phyloP scores from a whole-genome alignment of 345 rosid genomes.

The Camelina sativa region DNA sequence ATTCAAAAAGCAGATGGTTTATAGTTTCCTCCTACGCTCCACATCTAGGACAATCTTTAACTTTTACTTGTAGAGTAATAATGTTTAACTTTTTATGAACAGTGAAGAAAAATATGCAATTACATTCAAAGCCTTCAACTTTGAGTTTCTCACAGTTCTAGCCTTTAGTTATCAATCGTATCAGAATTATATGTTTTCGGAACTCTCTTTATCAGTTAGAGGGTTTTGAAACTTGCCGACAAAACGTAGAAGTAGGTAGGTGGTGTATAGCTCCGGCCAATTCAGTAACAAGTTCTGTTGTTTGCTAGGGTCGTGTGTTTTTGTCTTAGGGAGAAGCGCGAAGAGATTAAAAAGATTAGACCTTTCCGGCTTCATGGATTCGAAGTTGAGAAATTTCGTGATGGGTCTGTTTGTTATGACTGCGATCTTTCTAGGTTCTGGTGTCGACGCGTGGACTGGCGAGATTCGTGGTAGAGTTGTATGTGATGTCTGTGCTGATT shows the following conservation, averaged over 20 bases:
- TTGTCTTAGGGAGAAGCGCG: conserved; percentile 11
- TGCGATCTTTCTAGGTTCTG: conserved; percentile 37
- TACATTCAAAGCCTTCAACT: not conserved
- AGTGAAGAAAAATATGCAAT: not conserved
- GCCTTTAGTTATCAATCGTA: not conserved
- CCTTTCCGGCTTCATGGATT: conserved; percentile 49
- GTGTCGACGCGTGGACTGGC: conserved; percentile 83
- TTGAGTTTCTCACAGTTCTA: not conserved
- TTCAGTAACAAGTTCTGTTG: conserved; percentile 14
- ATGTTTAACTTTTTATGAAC: conserved; percentile 4
- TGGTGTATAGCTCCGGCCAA: conserved; percentile 5
- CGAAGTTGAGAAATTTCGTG: conserved; percentile 43
- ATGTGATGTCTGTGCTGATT: conserved; percentile 91
- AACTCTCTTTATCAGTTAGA: not conserved
- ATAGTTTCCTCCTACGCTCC: no score
- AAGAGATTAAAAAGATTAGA: conserved; percentile 2
- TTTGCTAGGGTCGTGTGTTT: not conserved
- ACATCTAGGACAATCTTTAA: no score
- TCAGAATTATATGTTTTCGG: not conserved
- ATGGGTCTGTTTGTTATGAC: conserved; percentile 47
- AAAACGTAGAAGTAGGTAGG: conserved; percentile 5
- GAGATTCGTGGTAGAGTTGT: conserved; percentile 93
- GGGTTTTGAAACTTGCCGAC: conserved; percentile 4
- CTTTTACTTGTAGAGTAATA: not conserved
- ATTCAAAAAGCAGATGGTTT: no score